Conservation (phyloP, 768 basidiomycete genomes). For the Calvatia gigantea region DNA sequence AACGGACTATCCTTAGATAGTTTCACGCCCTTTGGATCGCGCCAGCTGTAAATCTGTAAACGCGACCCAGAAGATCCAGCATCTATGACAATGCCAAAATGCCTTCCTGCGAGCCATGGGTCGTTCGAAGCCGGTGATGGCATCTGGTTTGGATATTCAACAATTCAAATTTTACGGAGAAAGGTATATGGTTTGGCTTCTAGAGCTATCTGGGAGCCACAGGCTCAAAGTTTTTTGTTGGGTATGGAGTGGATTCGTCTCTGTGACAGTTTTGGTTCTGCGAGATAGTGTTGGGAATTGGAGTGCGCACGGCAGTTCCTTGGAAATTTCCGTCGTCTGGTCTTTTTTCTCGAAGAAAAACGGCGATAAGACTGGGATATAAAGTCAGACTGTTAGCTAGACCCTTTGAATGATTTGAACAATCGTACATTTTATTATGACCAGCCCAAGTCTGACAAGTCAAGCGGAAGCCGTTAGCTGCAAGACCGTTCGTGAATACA, state of each 20-base stretch:
- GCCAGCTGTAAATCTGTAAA: conserved; percentile 97
- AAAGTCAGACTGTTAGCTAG: no score
- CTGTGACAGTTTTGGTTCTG: background rate
- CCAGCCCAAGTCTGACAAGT: no score
- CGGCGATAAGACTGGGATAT: no score
- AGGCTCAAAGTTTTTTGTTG: background rate
- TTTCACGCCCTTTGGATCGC: conserved; percentile 58
- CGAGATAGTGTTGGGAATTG: background rate
- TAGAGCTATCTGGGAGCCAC: no score
- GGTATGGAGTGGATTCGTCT: background rate
- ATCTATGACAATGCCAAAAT: conserved; percentile 95
- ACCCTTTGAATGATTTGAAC: no score
- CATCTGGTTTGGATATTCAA: conserved; percentile 36
- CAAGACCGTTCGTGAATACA: no score
- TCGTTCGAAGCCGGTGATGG: conserved; percentile 70
- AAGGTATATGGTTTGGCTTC: background rate
- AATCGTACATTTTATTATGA: no score
- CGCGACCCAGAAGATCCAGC: conserved; percentile 97
- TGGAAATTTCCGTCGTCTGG: background rate
- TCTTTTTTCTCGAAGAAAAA: no score
- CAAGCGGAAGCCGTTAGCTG: no score
- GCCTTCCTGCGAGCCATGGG: conserved; percentile 74
- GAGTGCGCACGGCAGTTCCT: background rate
- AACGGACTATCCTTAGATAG: conserved; percentile 52
- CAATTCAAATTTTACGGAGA: background rate